A percentile compares a stretch with the other conserved stretches of the same genome.
These are phyloP conservation scores for Xylaria sp. DNA, from an alignment of 2,329 filamentous ascomycete species.

Conservation along the genomic window DNA sequence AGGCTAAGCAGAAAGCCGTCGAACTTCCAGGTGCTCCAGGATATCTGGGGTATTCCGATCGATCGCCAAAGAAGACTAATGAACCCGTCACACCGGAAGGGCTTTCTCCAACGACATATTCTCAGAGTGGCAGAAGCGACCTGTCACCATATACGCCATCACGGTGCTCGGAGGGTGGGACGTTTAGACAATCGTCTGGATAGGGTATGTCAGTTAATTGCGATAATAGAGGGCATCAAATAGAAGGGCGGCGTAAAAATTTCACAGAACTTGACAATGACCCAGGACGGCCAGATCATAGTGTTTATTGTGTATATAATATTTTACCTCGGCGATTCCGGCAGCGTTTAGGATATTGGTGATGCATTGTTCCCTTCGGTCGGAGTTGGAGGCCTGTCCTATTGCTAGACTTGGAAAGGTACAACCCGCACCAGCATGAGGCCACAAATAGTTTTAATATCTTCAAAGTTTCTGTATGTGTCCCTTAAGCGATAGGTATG, in stretches of 20 bases:
- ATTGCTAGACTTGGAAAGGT: conserved; percentile 5
- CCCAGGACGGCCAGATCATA: neutral
- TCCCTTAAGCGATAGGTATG: neutral
- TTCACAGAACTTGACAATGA: neutral
- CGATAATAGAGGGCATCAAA: neutral
- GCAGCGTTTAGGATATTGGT: neutral
- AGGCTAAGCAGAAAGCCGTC: conserved; percentile 23
- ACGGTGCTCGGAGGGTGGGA: conserved; percentile 22
- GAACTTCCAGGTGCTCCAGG: conserved; percentile 38
- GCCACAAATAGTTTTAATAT: conserved; percentile 5
- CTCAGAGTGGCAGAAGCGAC: conserved; percentile 20
- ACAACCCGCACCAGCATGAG: neutral
- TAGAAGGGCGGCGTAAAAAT: conserved; percentile 5
- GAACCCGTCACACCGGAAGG: conserved; percentile 13
- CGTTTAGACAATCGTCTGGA: conserved; percentile 15
- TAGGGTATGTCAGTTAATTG: neutral
- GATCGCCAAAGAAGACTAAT: neutral
- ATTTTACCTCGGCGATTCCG: neutral
- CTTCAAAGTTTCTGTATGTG: neutral
- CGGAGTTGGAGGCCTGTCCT: conserved; percentile 1
- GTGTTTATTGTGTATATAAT: conserved; percentile 27
- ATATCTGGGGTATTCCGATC: conserved; percentile 28
- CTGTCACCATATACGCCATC: conserved; percentile 24
- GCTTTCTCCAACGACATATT: conserved; percentile 22
- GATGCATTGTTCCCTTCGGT: neutral